Evolutionary conservation across 768 basidiomycete genomes (phyloP), one percentile per base, ranked within the genome.

Genomic region (Lactarius deliciosus): DNA sequence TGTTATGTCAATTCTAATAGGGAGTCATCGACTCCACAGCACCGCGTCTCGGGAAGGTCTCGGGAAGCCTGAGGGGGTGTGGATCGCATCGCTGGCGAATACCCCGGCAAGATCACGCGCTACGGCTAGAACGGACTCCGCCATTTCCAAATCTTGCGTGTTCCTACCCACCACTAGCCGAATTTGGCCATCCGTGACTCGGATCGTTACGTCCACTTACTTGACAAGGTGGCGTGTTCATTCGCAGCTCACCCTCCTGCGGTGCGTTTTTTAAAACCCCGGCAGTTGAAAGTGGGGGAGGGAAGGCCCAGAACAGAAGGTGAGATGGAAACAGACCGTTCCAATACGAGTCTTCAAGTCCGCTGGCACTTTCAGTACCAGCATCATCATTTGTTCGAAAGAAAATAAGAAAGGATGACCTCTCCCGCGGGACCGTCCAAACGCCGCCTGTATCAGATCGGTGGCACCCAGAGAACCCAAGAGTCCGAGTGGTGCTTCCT

Each of bases 361-460:
- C 62, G 66, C 58, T 68, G 61, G 61, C 61, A 56, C 57, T 40
- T 56, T 61, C 43, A 43, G 64, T 43, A 41, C 50, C 56, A 64
- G 36, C 41, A 68, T 68, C 66, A 59, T 36, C 66, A 59, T 36
- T 45, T 56, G 57, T 68, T 68, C 66, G 62, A 60, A 56, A 60
- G 62, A 56, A 64, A 40, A 22, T 57, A 34, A 60, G 45, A 22
- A 30, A 30, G n/a, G 32, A 56, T 30, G 22, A 63, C 57, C 62
- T 61, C 62, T 63, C 58, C 66, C 66, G 66, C 66, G 66, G 66
- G 50, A 64, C 66, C 66, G 62, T 60, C 58, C 66, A 68, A 68
- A 64, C 66, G 43, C 66, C 66, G 63, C 41, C 28, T 63, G 57
- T 45, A 68, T 64, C 66, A 68, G 66, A 68, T 68, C 62, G 63